Base-by-base conservation (phyloP, 345 rosid species). In the Atalantia buxifolia region DNA sequence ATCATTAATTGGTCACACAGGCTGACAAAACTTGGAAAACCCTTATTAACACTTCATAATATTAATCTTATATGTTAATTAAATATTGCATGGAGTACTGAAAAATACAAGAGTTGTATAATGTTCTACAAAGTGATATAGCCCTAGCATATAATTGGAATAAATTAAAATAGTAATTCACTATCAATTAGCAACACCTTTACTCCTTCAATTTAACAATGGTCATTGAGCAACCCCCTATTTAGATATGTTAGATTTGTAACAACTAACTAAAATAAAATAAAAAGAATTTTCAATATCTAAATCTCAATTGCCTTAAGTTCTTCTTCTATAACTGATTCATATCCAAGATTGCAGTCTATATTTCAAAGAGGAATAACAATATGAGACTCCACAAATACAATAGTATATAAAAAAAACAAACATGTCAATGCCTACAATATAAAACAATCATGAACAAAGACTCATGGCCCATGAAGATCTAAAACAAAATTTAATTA, bases 281-380 rank as follows among this genome's bases (percentile, higher is more conserved):
- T 9, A 61, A 64, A 60, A 36, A 4, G 30, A 28, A 64, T 36
- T 21, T 35, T 24, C n/a, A 66, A 21, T 88, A 90, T 89, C 91
- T 90, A 91, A 12, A 88, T 90, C 86, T 33, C 90, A 53, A 83
- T 90, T 9, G 90, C 90, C 84, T 87, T 88, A 80, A 90, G 88
- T 72, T 90, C 93, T 84, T 90, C 93, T 77, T 88, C 91, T 9
- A 90, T 85, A 38, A 88, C 89, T 22, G 93, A 90, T 80, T 88
- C 89, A 40, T 40, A 0, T 9, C 0, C 78, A 88, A 90, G 70
- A 88, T 87, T 7, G 89, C 86, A 80, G 93, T 90, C 90, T 90
- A 69, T 42, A 74, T 9, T 64, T 28, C 28, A 28, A 14, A 57
- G 36, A 45, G 31, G 45, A 80, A 66, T 6, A 2, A 4, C 35